A percentile compares a stretch with the other conserved stretches of the same genome.
Conservation (phyloP, 2,329 filamentous ascomycete genomes). For the Clonostachys chloroleuca region DNA sequence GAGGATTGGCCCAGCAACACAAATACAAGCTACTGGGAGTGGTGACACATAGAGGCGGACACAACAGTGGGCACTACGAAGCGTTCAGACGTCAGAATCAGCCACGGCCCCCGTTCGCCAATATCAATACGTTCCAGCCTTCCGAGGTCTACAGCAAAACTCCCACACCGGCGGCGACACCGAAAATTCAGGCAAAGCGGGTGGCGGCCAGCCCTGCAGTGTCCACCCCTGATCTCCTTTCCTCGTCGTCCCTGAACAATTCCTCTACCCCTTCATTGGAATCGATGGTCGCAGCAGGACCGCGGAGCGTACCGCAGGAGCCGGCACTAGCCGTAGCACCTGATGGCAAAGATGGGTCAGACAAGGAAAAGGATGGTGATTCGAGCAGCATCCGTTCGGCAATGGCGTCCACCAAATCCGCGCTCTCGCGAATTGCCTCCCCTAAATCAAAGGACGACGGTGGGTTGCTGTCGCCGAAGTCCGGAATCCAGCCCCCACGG, state of each 20-base stretch:
- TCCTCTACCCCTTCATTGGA: conserved; percentile 32
- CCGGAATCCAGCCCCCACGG: conserved; percentile 30
- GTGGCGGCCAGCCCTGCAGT: conserved; percentile 32
- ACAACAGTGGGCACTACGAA: conserved; percentile 96
- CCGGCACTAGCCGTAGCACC: conserved; percentile 1
- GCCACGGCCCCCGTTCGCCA: conserved; percentile 69
- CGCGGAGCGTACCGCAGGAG: conserved; percentile 21
- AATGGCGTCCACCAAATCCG: conserved; percentile 50
- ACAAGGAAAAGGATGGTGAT: conserved; percentile 37
- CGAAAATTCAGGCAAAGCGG: conserved; percentile 29
- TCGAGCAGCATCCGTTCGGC: conserved; percentile 50
- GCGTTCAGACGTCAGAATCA: conserved; percentile 86
- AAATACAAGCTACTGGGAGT: conserved; percentile 82
- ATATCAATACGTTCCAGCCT: conserved; percentile 71
- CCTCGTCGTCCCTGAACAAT: conserved; percentile 22
- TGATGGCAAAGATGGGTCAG: conserved; percentile 15
- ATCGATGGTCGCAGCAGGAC: conserved; percentile 14
- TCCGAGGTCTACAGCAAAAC: conserved; percentile 69
- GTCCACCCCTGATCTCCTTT: conserved; percentile 42
- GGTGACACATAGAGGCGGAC: conserved; percentile 91
- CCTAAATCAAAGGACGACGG: conserved; percentile 22
- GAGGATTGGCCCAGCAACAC: conserved; percentile 71
- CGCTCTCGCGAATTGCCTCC: conserved; percentile 41
- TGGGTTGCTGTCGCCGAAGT: conserved; percentile 3
- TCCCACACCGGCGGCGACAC: conserved; percentile 47